Conservation (phyloP, 2,329 filamentous ascomycete species). For the Ophiostoma montium region DNA sequence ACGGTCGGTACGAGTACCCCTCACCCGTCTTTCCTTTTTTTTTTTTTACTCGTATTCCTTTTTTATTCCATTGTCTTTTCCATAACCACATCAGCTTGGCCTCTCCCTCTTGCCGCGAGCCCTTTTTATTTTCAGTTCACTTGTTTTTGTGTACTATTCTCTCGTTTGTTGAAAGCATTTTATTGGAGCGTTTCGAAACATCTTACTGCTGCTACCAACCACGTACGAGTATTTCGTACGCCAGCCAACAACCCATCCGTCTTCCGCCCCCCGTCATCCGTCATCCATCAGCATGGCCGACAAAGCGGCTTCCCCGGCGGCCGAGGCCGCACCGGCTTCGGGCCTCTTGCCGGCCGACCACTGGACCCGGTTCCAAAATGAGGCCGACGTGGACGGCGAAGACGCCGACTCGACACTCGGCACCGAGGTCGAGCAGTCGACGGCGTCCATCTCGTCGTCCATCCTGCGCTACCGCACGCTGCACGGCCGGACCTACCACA, state of each 20-base stretch:
- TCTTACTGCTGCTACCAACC: too few species aligned
- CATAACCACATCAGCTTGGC: too few species aligned
- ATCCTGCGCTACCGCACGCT: conserved; percentile 20
- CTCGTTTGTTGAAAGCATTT: too few species aligned
- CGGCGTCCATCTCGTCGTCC: conserved; percentile 19
- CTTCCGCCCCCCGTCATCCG: too few species aligned
- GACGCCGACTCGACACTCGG: conserved; percentile 7
- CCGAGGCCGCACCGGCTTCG: background rate
- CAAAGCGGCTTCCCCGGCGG: background rate
- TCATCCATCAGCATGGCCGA: too few species aligned
- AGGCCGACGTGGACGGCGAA: background rate
- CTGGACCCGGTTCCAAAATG: background rate
- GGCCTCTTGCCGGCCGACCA: background rate
- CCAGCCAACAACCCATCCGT: too few species aligned
- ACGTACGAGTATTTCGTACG: too few species aligned
- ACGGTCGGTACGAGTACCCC: too few species aligned
- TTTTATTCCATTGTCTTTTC: background rate
- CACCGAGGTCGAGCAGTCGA: conserved; percentile 9
- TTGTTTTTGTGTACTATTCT: too few species aligned
- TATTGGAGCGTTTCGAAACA: too few species aligned
- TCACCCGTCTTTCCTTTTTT: background rate
- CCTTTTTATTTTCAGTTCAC: too few species aligned
- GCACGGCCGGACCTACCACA: conserved; percentile 20
- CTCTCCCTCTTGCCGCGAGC: too few species aligned
- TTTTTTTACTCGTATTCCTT: background rate